Conservation (phyloP, 2,329 filamentous ascomycete genomes). For the Chrysoporthe puriensis region DNA sequence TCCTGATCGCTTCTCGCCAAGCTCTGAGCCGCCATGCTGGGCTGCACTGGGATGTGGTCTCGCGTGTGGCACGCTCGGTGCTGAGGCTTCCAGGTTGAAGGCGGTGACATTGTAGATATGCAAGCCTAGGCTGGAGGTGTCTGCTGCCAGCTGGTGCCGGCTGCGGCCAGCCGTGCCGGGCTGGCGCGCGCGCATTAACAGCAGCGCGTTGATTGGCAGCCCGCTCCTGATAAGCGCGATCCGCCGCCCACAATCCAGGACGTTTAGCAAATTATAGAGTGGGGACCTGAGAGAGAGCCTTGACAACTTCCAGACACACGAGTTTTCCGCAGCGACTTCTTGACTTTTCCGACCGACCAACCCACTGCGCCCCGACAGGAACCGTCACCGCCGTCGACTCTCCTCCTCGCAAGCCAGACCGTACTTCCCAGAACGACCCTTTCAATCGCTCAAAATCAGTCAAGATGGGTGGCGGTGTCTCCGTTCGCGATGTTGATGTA, state of each 20-base stretch:
- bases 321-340: neutral
- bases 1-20: neutral
- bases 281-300: neutral
- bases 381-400: slow-evolving; percentile 46
- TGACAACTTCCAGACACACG: neutral
- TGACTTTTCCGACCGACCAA: slow-evolving; percentile 28
- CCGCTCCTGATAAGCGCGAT: neutral
- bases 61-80: neutral
- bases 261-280: slow-evolving; percentile 7
- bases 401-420: slow-evolving; percentile 12
- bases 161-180: neutral
- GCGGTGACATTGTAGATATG: neutral
- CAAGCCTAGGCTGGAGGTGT: neutral
- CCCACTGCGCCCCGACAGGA: slow-evolving; percentile 28
- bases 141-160: neutral
- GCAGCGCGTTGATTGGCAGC: neutral
- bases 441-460: slow-evolving; percentile 26
- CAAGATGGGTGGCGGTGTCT: slow-evolving; percentile 79
- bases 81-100: neutral
- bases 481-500: slow-evolving; percentile 86
- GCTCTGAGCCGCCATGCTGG: too few species aligned
- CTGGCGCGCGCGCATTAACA: neutral
- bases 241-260: slow-evolving; percentile 1
- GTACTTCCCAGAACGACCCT: slow-evolving; percentile 32
- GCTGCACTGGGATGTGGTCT: too few species aligned